Evolutionary conservation across 371 early-diverging fungal species (phyloP).

Genomic region (Syncephalastrum sp.): DNA sequence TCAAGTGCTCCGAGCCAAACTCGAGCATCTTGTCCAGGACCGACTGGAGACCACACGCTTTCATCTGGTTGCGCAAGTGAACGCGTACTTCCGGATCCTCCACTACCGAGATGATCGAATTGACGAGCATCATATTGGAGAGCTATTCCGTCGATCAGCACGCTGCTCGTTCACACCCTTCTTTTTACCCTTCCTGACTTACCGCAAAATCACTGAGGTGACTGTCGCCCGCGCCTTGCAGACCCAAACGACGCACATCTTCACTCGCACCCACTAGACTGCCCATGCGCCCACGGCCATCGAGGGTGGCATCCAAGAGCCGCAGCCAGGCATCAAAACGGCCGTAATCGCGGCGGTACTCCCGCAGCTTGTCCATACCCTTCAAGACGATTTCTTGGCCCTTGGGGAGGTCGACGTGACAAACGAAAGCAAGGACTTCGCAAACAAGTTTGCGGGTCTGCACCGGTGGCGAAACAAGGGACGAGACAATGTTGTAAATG

Average conservation of each 20-base stretch:
- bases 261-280: constrained; percentile 80
- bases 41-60: constrained; percentile 66
- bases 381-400: constrained; percentile 82
- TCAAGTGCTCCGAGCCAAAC: constrained; percentile 71
- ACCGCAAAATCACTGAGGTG: constrained; percentile 80
- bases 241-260: constrained; percentile 61
- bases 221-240: constrained; percentile 59
- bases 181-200: constrained; percentile 15
- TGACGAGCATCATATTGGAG: constrained; percentile 82
- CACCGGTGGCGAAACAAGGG: constrained; percentile 76
- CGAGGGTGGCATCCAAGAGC: constrained; percentile 72
- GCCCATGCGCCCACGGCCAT: constrained; percentile 81
- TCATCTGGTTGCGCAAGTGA: constrained; percentile 76
- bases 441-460: constrained; percentile 78
- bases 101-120: constrained; percentile 74
- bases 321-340: constrained; percentile 84
- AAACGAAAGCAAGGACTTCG: constrained; percentile 81
- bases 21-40: constrained; percentile 75
- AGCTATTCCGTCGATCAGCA: constrained; percentile 30
- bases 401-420: constrained; percentile 75
- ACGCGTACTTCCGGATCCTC: constrained; percentile 78
- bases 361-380: constrained; percentile 64
- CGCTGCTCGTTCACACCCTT: neutral
- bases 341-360: constrained; percentile 57
- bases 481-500: constrained; percentile 71